These are phyloP conservation scores for Boechera divaricarpa DNA, from an alignment of 345 rosid genomes.

Conservation along the genomic window DNA sequence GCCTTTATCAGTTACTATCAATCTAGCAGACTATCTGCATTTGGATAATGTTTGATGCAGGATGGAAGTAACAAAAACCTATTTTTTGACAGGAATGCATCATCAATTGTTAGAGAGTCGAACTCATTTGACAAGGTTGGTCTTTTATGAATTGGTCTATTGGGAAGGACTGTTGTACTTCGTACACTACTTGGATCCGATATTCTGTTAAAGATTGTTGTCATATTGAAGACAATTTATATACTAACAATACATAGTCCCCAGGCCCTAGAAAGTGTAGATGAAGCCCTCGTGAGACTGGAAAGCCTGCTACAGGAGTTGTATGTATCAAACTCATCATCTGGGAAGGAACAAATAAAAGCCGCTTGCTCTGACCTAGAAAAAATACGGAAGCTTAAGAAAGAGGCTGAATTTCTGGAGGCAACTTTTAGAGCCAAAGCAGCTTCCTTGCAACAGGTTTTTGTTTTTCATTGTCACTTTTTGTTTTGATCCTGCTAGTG, in stretches of 20 bases:
- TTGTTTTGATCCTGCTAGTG: constrained; percentile 10
- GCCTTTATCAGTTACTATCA: constrained; percentile 10
- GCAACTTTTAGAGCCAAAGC: constrained; percentile 92
- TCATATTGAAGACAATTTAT: constrained; percentile 31
- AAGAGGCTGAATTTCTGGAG: constrained; percentile 97
- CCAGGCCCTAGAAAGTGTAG: constrained; percentile 95
- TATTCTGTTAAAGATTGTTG: constrained; percentile 14
- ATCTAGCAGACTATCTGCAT: constrained; percentile 3
- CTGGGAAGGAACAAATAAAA: constrained; percentile 87
- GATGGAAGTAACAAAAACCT: constrained; percentile 46
- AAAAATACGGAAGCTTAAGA: constrained; percentile 94
- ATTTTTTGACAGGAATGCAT: constrained; percentile 46
- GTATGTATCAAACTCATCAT: constrained; percentile 73
- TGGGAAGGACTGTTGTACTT: neutral
- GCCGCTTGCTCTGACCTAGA: constrained; percentile 99
- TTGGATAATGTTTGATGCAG: constrained; percentile 45
- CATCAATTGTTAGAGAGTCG: constrained; percentile 51
- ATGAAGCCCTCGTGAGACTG: constrained; percentile 79
- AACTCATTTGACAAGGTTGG: constrained; percentile 91
- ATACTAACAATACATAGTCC: constrained; percentile 35
- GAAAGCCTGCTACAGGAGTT: constrained; percentile 85
- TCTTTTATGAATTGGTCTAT: constrained; percentile 17
- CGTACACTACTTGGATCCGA: constrained; percentile 20
- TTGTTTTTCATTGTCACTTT: constrained; percentile 20
- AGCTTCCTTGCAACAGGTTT: constrained; percentile 84